phyloP scores from a whole-genome alignment of 2,329 filamentous ascomycete species.

The Orbilia oligospora region DNA sequence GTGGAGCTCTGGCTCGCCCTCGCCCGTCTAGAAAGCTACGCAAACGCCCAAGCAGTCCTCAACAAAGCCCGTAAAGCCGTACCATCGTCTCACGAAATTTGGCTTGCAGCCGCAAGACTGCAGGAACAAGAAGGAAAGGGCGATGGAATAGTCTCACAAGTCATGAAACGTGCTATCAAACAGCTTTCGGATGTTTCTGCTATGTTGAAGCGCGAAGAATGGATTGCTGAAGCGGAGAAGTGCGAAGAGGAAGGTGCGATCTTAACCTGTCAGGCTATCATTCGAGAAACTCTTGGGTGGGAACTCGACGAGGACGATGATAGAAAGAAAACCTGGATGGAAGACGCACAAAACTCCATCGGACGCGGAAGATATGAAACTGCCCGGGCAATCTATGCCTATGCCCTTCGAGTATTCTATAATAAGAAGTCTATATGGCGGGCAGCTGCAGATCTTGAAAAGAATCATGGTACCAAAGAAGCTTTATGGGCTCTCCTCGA shows the following conservation, averaged over 20 bases:
- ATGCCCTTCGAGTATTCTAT: constrained; percentile 88
- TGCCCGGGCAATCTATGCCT: constrained; percentile 91
- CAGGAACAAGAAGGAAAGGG: constrained; percentile 90
- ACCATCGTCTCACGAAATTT: constrained; percentile 93
- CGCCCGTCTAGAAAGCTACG: constrained; percentile 87
- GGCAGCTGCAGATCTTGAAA: constrained; percentile 90
- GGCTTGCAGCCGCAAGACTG: constrained; percentile 92
- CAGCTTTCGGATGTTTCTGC: constrained; percentile 90
- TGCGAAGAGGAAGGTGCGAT: constrained; percentile 93
- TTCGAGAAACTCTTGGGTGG: constrained; percentile 93
- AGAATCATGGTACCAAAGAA: constrained; percentile 87
- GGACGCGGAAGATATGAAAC: constrained; percentile 88
- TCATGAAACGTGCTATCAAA: constrained; percentile 95
- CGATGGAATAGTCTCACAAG: constrained; percentile 77
- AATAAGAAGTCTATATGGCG: constrained; percentile 91
- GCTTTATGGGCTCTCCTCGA: constrained; percentile 87
- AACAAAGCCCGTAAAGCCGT: constrained; percentile 95
- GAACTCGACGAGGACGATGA: constrained; percentile 95
- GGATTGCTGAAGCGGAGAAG: constrained; percentile 93
- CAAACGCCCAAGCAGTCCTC: constrained; percentile 93
- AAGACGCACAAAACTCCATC: constrained; percentile 88
- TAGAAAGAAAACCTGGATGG: constrained; percentile 94
- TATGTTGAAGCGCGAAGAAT: constrained; percentile 97
- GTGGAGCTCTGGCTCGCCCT: constrained; percentile 96
- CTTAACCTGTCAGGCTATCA: constrained; percentile 88